Evolutionary conservation across 192 early-diverging fungal species (phyloP).

Genomic region (Coemansia sp.): DNA sequence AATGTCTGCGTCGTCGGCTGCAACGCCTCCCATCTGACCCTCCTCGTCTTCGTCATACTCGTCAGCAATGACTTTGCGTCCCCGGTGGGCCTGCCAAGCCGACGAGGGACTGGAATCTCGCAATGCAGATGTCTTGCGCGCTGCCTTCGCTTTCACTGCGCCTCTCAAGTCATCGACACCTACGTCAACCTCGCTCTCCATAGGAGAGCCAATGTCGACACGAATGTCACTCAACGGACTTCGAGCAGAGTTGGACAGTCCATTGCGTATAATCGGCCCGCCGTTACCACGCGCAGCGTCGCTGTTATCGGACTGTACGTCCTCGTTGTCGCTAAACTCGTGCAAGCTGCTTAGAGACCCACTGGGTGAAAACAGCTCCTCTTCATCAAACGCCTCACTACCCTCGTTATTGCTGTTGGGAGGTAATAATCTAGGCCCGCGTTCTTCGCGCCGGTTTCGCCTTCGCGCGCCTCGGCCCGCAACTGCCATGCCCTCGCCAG

Average conservation of each 20-base stretch:
- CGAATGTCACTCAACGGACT: neutral
- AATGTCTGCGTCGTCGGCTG: constrained; percentile 18
- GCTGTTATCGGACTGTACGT: constrained; percentile 6
- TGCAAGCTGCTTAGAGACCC: constrained; percentile 52
- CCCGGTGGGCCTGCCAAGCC: constrained; percentile 13
- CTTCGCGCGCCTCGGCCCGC: constrained; percentile 9
- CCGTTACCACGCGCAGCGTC: neutral
- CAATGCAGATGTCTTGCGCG: neutral
- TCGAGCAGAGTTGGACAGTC: constrained; percentile 1
- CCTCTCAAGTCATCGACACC: constrained; percentile 21
- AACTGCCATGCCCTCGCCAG: constrained; percentile 9
- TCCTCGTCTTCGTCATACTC: constrained; percentile 38
- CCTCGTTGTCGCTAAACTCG: constrained; percentile 47
- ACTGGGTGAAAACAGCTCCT: constrained; percentile 49
- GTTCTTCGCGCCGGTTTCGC: neutral
- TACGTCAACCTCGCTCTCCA: constrained; percentile 44
- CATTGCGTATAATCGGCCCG: constrained; percentile 42
- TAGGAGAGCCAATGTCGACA: constrained; percentile 3
- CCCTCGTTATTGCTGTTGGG: constrained; percentile 4
- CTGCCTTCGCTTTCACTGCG: neutral
- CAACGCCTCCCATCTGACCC: constrained; percentile 3
- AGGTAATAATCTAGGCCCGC: neutral
- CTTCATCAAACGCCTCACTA: constrained; percentile 38
- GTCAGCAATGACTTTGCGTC: constrained; percentile 41
- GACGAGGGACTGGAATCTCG: constrained; percentile 12